phyloP scores from a whole-genome alignment of 2,329 filamentous ascomycete genomes.

The Alternaria sp. region DNA sequence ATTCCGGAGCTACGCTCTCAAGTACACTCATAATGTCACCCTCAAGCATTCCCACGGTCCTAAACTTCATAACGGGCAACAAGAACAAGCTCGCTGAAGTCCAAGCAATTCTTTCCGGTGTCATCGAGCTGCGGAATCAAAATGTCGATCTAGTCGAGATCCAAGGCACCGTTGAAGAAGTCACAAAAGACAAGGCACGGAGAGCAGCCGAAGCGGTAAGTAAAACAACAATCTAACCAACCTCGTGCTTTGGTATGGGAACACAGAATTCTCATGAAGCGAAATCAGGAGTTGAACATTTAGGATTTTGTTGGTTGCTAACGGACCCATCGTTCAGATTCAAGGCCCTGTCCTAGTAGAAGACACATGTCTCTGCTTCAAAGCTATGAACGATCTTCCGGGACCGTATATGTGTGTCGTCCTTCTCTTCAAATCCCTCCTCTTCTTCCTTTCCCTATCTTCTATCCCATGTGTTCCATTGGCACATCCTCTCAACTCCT shows the following conservation, averaged over 20 bases:
- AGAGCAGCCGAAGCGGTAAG: constrained; percentile 79
- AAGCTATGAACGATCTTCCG: constrained; percentile 87
- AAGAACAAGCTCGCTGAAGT: constrained; percentile 90
- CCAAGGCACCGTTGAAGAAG: constrained; percentile 90
- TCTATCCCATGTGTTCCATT: too few species aligned
- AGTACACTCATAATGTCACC: constrained; percentile 19
- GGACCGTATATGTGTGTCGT: constrained; percentile 88
- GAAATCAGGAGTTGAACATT: neutral
- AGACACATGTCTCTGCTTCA: constrained; percentile 94
- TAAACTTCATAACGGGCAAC: constrained; percentile 98
- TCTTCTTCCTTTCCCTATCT: neutral
- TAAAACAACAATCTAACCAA: constrained; percentile 4
- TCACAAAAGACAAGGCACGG: constrained; percentile 86
- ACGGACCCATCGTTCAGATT: constrained; percentile 60
- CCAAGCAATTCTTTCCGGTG: constrained; percentile 77
- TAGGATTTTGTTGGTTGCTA: neutral
- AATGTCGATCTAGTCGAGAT: constrained; percentile 85
- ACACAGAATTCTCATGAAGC: neutral
- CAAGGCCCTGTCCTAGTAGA: constrained; percentile 91
- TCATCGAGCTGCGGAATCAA: constrained; percentile 76
- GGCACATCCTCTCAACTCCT: neutral
- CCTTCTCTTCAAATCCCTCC: neutral
- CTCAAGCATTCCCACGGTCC: constrained; percentile 52
- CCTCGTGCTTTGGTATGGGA: neutral
- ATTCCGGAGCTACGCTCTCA: neutral